Conservation (phyloP, 768 basidiomycete species). For the Rhodotorula diobovata region DNA sequence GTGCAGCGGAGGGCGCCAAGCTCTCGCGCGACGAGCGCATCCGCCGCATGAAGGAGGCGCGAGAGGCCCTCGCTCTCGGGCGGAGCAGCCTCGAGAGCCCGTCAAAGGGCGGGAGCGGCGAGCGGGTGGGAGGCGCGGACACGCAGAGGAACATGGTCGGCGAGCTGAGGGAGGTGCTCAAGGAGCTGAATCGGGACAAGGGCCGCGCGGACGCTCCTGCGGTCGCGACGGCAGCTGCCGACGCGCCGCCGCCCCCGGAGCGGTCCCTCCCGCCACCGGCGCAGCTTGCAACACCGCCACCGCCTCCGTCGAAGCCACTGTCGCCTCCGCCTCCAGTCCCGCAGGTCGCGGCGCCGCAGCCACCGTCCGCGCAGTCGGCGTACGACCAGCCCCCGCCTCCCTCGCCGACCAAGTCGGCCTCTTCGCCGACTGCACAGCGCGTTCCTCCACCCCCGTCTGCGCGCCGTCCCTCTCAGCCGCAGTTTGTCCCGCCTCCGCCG, state of each 20-base stretch:
- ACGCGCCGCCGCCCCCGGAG: neutral
- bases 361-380: no score
- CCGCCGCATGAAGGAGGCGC: constrained; percentile 27
- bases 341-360: neutral
- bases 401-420: neutral
- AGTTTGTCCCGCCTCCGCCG: no score
- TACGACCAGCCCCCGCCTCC: no score
- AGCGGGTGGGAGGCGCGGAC: neutral
- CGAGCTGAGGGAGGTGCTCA: constrained; percentile 29
- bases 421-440: no score
- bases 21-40: constrained; percentile 34
- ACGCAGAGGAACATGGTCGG: constrained; percentile 28
- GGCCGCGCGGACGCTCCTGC: neutral
- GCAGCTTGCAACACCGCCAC: neutral
- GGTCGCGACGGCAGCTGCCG: rapidly evolving
- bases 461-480: neutral
- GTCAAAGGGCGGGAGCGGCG: neutral
- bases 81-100: neutral
- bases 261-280: neutral
- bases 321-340: neutral
- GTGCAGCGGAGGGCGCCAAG: neutral
- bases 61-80: constrained; percentile 13
- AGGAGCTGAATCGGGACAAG: constrained; percentile 18
- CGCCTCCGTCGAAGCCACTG: neutral
- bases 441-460: no score